These are phyloP conservation scores for Beauveria medogensis DNA, from an alignment of 2,329 filamentous ascomycete genomes.

Conservation along the genomic window DNA sequence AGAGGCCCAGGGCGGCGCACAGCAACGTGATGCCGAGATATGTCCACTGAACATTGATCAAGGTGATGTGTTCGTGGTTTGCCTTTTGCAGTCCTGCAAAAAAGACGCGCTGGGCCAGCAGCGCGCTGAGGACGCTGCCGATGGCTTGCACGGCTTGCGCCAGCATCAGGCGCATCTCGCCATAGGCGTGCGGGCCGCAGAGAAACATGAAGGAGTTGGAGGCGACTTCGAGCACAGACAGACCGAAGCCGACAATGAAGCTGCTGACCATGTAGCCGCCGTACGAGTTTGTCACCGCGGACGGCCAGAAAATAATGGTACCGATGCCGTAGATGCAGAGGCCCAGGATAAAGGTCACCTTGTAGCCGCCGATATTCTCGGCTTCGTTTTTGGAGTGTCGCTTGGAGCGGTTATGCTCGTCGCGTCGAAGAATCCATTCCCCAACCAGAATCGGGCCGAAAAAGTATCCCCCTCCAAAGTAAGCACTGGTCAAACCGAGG, in stretches of 20 bases:
- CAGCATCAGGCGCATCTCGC: constrained; percentile 66
- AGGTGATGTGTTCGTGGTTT: constrained; percentile 30
- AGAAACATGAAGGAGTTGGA: constrained; percentile 68
- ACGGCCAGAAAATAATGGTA: constrained; percentile 83
- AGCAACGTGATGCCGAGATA: constrained; percentile 75
- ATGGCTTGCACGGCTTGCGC: constrained; percentile 72
- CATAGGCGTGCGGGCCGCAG: constrained; percentile 65
- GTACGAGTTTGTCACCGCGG: constrained; percentile 65
- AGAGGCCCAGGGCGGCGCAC: constrained; percentile 60
- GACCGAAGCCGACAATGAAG: constrained; percentile 68
- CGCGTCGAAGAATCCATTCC: constrained; percentile 60
- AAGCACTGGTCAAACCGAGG: constrained; percentile 59
- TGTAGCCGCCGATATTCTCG: constrained; percentile 57
- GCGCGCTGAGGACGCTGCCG: constrained; percentile 61
- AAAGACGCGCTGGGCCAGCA: constrained; percentile 67
- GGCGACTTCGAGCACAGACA: constrained; percentile 70
- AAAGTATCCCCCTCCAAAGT: constrained; percentile 64
- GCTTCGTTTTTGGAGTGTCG: constrained; percentile 28
- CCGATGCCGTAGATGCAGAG: constrained; percentile 66
- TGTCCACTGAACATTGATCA: constrained; percentile 75
- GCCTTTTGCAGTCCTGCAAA: constrained; percentile 51
- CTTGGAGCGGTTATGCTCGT: constrained; percentile 47
- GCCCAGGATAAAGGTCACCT: constrained; percentile 71
- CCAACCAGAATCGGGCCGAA: constrained; percentile 63
- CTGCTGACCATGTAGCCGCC: constrained; percentile 68